Evolutionary conservation across 2,329 filamentous ascomycete species (phyloP).

Genomic region (Aureobasidium sp.): DNA sequence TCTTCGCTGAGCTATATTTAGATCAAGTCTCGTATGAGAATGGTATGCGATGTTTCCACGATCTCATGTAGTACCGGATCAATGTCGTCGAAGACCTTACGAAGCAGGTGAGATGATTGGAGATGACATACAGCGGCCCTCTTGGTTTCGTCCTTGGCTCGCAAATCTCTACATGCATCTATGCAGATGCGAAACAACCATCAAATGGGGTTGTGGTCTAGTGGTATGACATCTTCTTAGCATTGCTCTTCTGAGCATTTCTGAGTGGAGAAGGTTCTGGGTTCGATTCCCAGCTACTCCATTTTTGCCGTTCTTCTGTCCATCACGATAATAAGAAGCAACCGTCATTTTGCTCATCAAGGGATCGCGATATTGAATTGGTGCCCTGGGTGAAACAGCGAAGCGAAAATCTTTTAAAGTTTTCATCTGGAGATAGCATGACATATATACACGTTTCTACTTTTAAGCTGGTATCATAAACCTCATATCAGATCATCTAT

Average conservation of each 20-base stretch:
- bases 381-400: background rate
- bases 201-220: constrained; percentile 7
- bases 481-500: background rate
- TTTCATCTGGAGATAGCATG: background rate
- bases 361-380: background rate
- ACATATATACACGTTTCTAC: background rate
- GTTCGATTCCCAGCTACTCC: constrained; percentile 13
- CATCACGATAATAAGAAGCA: background rate
- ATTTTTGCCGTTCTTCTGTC: background rate
- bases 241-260: background rate
- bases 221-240: constrained; percentile 14
- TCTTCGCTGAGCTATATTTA: background rate
- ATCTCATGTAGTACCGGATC: too few relatives aligned
- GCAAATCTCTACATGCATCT: too few relatives aligned
- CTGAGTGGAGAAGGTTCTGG: constrained; percentile 13
- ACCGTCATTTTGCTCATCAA: background rate
- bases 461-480: background rate
- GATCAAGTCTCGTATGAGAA: background rate
- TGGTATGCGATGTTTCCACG: background rate
- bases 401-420: background rate
- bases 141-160: too few relatives aligned
- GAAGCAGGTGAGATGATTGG: too few relatives aligned
- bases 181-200: background rate
- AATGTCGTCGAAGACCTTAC: too few relatives aligned
- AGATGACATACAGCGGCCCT: too few relatives aligned